Conservation (phyloP, 345 rosid species). For the Salix brachista region DNA sequence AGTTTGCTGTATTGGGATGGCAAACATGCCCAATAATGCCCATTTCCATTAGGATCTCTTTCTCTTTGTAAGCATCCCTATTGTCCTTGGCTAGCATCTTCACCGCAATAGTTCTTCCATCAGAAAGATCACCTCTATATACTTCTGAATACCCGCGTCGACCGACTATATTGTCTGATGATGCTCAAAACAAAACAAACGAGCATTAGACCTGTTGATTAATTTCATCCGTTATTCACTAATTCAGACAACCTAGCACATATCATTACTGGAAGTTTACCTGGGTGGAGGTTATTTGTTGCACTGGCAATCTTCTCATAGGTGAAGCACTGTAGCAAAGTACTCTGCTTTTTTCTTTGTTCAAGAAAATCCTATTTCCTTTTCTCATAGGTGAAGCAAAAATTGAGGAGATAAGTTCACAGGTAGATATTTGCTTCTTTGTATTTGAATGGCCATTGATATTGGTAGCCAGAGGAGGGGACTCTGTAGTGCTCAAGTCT, state of each 20-base stretch:
- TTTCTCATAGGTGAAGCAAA: conserved; percentile 51
- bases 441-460: conserved; percentile 25
- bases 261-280: conserved; percentile 19
- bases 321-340: conserved; percentile 62
- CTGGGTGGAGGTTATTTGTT: conserved; percentile 63
- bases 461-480: conserved; percentile 36
- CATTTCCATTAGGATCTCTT: conserved; percentile 77
- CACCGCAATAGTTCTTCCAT: conserved; percentile 72
- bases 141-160: conserved; percentile 91
- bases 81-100: conserved; percentile 77
- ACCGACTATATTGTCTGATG: conserved; percentile 68
- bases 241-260: background rate
- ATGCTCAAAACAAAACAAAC: conserved; percentile 7
- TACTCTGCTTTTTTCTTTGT: conserved; percentile 34
- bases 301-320: conserved; percentile 68
- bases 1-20: too few species aligned
- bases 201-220: background rate
- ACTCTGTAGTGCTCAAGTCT: conserved; percentile 43
- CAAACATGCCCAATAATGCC: conserved; percentile 68
- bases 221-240: background rate
- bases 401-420: conserved; percentile 48
- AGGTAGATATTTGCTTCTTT: conserved; percentile 39
- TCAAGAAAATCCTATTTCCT: conserved; percentile 31
- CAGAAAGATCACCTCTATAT: conserved; percentile 73
- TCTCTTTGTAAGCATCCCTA: conserved; percentile 71